A percentile compares a stretch with the other conserved stretches of the same genome.
These are phyloP conservation scores for Balakata baccata DNA, from an alignment of 345 rosid species.

Conservation along the genomic window DNA sequence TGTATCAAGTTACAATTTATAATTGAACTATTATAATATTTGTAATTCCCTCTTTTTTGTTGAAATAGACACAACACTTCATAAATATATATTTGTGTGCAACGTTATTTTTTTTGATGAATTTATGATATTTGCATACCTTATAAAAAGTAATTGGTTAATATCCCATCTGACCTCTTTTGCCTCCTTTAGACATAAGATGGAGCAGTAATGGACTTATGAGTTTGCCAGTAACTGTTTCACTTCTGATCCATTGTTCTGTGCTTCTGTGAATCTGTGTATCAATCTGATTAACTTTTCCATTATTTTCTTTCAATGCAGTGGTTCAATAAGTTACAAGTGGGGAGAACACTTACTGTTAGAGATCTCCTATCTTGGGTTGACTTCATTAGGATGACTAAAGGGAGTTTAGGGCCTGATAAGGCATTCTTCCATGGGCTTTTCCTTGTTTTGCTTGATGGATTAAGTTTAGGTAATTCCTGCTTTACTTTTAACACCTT, in stretches of 20 bases:
- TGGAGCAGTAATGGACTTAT: not conserved
- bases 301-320: slow-evolving; percentile 34
- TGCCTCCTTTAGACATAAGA: not conserved
- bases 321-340: slow-evolving; percentile 77
- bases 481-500: not conserved
- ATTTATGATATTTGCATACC: not conserved
- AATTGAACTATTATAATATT: not conserved
- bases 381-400: slow-evolving; percentile 55
- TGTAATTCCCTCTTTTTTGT: not conserved
- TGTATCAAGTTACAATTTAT: not conserved
- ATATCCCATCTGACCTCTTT: not conserved
- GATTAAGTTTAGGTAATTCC: slow-evolving; percentile 70
- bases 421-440: slow-evolving; percentile 76
- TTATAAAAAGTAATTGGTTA: not conserved
- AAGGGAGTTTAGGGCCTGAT: slow-evolving; percentile 51
- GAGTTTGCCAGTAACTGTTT: not conserved
- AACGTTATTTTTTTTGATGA: not conserved
- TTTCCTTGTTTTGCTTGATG: slow-evolving; percentile 92
- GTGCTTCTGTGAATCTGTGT: not conserved
- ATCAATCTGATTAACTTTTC: slow-evolving; percentile 14
- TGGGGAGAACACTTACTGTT: slow-evolving; percentile 76
- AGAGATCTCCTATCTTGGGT: slow-evolving; percentile 96
- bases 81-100: not conserved
- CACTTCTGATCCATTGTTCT: not conserved
- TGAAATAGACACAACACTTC: not conserved